Conservation (phyloP, 2,329 filamentous ascomycete genomes). For the Neofusicoccum parvum region DNA sequence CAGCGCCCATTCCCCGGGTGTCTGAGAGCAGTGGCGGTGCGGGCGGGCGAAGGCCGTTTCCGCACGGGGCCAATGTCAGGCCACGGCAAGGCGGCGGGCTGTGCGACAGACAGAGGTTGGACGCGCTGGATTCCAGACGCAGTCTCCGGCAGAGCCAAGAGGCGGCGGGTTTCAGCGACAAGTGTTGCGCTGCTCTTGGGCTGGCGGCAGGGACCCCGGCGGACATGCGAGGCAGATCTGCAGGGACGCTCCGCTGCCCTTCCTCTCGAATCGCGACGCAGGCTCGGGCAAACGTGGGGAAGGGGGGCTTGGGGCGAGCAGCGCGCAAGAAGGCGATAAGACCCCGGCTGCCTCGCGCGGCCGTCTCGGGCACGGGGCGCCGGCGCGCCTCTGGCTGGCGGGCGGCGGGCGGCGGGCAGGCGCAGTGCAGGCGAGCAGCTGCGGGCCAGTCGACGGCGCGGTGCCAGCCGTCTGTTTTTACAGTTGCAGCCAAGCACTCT, state of each 20-base stretch:
- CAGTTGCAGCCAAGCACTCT: conserved; percentile 10
- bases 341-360: conserved; percentile 11
- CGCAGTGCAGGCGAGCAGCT: no score
- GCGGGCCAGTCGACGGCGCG: background rate
- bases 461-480: background rate
- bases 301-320: conserved; percentile 1
- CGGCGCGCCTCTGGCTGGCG: background rate
- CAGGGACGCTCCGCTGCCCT: conserved; percentile 5
- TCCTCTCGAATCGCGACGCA: background rate
- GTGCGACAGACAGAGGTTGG: background rate
- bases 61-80: background rate
- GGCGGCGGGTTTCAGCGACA: background rate
- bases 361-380: conserved; percentile 1
- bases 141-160: background rate
- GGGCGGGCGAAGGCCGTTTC: background rate
- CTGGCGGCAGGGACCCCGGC: background rate
- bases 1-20: background rate
- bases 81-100: background rate
- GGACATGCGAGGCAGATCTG: conserved; percentile 3
- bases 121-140: background rate
- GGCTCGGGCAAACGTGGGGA: conserved; percentile 3
- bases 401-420: no score
- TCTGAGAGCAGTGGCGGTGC: background rate
- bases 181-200: conserved; percentile 2
- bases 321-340: conserved; percentile 1